Evolutionary conservation across 2,329 filamentous ascomycete genomes (phyloP), one percentile per base, ranked within the genome.

Genomic region (Aureobasidium leucospermi): DNA sequence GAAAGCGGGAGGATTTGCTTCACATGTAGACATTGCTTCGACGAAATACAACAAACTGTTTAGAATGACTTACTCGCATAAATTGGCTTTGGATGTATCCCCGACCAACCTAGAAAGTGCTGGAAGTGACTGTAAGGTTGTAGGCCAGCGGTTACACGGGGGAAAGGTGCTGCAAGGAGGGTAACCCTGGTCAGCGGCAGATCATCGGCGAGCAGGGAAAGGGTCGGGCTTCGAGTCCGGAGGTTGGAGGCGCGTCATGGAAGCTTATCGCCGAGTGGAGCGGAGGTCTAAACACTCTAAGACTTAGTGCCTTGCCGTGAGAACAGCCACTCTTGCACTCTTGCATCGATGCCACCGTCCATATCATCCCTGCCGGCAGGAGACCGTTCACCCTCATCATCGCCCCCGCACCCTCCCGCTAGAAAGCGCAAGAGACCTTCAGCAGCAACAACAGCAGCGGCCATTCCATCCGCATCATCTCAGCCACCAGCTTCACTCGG

Each of bases 261-360:
- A 48, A 58, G 55, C 55, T 58, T 58, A 58, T 58, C 55, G 55
- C 41, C 53, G 41, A 23, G 36, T 19, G 53, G 31, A 49, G 23
- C 23, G 23, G 23, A 36, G 34, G 36, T 39, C 48, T 41, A 52
- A 52, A 52, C 38, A 52, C 34, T 52, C 49, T 52, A 52, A 36
- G 36, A 31, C n/a, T 34, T 23, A 31, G 36, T 31, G 31, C 34
- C 23, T 36, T 41, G 23, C 41, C 34, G 31, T 31, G 15, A 42
- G 19, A 31, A 53, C 49, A 36, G 29, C 49, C 51, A 31, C 29
- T 19, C 51, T 55, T 23, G 28, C 8, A 16, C 51, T 36, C 11
- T 29, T 29, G 11, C 28, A 36, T 31, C n/a, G 38, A 58, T 58
- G 55, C 42, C 43, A 47, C 42, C 55, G 41, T 58, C 55, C 7